phyloP scores from a whole-genome alignment of 1,139 yeast species.

The Candida frijolesensis region DNA sequence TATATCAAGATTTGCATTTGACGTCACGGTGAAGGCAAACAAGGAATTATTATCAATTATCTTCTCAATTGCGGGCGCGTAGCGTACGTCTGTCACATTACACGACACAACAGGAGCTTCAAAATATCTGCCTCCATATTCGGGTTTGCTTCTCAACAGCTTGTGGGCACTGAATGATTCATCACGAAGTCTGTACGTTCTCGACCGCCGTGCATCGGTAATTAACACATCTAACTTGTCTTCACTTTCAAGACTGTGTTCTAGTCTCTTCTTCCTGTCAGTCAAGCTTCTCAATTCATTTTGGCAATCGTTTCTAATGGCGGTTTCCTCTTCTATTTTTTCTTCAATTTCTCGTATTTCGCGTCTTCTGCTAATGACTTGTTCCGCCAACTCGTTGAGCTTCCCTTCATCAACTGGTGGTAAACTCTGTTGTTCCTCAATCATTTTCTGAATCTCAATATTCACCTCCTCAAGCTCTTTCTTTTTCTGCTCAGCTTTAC shows the following conservation, averaged over 20 bases:
- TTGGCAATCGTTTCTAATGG: conserved; percentile 21
- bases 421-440: conserved; percentile 15
- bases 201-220: conserved; percentile 25
- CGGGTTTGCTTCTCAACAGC: conserved; percentile 28
- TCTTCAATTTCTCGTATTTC: conserved; percentile 17
- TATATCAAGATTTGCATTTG: conserved; percentile 26
- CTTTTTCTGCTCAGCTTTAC: conserved; percentile 25
- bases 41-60: conserved; percentile 57
- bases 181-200: conserved; percentile 29
- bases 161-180: conserved; percentile 36
- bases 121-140: conserved; percentile 46
- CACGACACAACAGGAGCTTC: conserved; percentile 83
- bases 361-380: conserved; percentile 18
- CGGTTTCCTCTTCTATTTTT: conserved; percentile 19
- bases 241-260: conserved; percentile 39
- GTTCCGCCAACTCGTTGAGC: conserved; percentile 16
- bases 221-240: conserved; percentile 51
- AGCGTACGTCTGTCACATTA: conserved; percentile 48
- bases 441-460: conserved; percentile 19
- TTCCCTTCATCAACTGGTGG: conserved; percentile 22
- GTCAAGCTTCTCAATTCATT: conserved; percentile 22
- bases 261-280: conserved; percentile 18
- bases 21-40: conserved; percentile 46
- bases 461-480: conserved; percentile 24
- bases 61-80: conserved; percentile 60